Evolutionary conservation across 768 basidiomycete genomes (phyloP), one percentile per base, ranked within the genome.

Genomic region (Boletellus emodensis): DNA sequence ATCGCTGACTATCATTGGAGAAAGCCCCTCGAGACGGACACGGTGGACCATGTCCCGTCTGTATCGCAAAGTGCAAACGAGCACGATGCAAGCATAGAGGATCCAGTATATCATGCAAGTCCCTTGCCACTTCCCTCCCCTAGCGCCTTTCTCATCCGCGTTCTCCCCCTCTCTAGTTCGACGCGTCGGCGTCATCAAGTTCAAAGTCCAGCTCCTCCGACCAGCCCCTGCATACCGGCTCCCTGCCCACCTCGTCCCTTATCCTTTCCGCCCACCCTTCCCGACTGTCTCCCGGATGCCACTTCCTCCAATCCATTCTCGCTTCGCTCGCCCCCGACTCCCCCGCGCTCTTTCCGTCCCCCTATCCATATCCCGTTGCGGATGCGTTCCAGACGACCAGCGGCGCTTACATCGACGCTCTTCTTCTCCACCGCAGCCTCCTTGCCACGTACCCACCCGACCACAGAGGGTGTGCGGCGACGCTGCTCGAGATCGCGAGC

Each of bases 341-440:
- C 35, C 66, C 62, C 67, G 68, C 48, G 20, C 68, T 68, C 54
- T 70, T 54, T 43, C 67, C 67, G 0, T 62, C 26, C 6, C 67
- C 67, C 1, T 69, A 68, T 43, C 67, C 67, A 0, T 68, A 68
- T 17, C 67, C 66, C 56, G 49, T 43, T 11, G 49, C 63, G 49
- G 65, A 55, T 42, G 58, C 51, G 8, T 69, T 73, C 51, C 66
- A 68, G 58, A 87, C 84, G 48, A 85, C 84, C 41, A 76, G 78
- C 70, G 87, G 86, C 59, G 85, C 79, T 51, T 90, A 88, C 61
- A 78, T 90, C 67, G 87, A 90, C 61, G 75, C 78, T 45, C 83
- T 90, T 59, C 86, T 88, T 68, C 81, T 82, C 0, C 87, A 90
- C 70, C 85, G 87, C 62, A 81, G 84, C 63, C 79, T 85, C 34